Evolutionary conservation across 768 basidiomycete genomes (phyloP).

Genomic region (Bullera alba): DNA sequence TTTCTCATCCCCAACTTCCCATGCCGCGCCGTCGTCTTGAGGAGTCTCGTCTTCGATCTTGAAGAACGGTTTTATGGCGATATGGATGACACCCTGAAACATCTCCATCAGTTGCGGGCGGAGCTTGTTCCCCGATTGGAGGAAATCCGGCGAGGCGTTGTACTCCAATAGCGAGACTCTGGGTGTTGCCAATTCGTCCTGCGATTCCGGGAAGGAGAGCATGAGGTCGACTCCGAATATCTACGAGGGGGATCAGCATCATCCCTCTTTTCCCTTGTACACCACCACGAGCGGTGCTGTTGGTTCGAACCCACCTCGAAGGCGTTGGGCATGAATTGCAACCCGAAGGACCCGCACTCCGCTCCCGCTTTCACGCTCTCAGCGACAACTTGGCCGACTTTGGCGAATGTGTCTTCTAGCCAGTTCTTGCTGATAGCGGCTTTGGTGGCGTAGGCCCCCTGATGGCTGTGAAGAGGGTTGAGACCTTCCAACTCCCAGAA

Average conservation of each 20-base stretch:
- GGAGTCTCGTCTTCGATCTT: not conserved
- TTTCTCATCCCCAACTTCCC: constrained; percentile 24
- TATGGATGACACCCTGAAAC: constrained; percentile 62
- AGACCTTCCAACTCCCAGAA: constrained; percentile 68
- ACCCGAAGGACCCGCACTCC: constrained; percentile 55
- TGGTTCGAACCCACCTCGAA: constrained; percentile 64
- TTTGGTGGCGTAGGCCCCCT: constrained; percentile 7
- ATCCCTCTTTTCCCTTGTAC: not conserved
- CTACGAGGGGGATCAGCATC: constrained; percentile 13
- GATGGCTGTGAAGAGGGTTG: constrained; percentile 6
- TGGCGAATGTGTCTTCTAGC: constrained; percentile 54
- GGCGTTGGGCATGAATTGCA: constrained; percentile 74
- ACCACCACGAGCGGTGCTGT: not conserved
- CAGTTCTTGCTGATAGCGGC: constrained; percentile 46
- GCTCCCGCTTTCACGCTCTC: constrained; percentile 83
- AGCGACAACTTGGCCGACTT: constrained; percentile 60
- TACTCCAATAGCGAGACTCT: constrained; percentile 73
- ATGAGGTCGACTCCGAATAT: constrained; percentile 92
- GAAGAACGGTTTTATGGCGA: constrained; percentile 63
- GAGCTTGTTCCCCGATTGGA: constrained; percentile 76
- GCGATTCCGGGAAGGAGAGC: constrained; percentile 50
- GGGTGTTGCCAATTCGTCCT: constrained; percentile 13
- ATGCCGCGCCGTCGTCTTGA: not conserved
- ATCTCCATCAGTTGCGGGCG: constrained; percentile 74
- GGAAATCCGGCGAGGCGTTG: constrained; percentile 94